phyloP scores from a whole-genome alignment of 177 flowering plant genomes.

The Telopea speciosissima region DNA sequence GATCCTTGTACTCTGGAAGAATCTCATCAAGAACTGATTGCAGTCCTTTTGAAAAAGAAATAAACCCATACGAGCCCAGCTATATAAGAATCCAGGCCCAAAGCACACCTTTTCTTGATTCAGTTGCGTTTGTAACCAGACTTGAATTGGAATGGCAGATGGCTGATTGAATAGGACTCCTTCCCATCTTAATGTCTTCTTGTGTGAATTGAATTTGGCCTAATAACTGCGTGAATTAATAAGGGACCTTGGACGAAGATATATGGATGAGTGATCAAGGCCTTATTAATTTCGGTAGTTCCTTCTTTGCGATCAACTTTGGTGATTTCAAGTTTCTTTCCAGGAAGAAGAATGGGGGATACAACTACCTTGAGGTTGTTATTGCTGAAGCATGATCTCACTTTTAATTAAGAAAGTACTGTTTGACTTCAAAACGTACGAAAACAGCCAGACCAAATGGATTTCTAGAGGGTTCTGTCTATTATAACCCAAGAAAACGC shows the following conservation, averaged over 20 bases:
- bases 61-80: conserved; percentile 44
- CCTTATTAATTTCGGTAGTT: conserved; percentile 45
- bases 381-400: too few species aligned
- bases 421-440: too few species aligned
- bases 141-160: conserved; percentile 14
- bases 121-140: neutral
- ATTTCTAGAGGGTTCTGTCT: too few species aligned
- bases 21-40: conserved; percentile 45
- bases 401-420: too few species aligned
- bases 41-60: conserved; percentile 47
- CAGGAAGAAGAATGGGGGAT: conserved; percentile 31
- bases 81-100: conserved; percentile 38
- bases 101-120: conserved; percentile 10
- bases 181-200: neutral
- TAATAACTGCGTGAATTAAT: too few species aligned
- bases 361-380: conserved; percentile 28
- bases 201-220: conserved; percentile 54
- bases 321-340: conserved; percentile 34
- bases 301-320: conserved; percentile 14
- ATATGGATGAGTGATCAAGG: conserved; percentile 44
- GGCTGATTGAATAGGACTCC: conserved; percentile 20
- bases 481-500: too few species aligned
- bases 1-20: conserved; percentile 22
- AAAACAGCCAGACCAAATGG: too few species aligned
- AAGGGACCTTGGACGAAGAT: conserved; percentile 37